Evolutionary conservation across 352 stramenopile species (phyloP), one percentile per base, ranked within the genome.

Genomic region (Phytopythium vexans): DNA sequence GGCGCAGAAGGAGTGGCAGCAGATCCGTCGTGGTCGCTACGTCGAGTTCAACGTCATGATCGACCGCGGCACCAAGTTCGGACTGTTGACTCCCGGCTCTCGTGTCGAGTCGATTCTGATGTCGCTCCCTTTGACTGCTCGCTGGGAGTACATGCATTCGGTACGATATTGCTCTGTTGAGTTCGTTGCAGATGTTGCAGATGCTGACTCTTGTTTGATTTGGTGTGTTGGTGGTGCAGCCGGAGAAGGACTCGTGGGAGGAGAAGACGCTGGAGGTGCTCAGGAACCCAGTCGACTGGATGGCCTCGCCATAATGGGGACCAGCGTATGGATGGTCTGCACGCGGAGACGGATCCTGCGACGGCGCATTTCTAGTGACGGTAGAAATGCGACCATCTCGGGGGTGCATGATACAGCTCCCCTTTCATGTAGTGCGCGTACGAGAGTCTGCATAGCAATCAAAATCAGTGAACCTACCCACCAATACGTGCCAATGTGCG

Each of bases 1-100:
- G 60, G 61, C 97, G 68, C 79, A 99, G 64, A 99, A 99, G 81
- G 72, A 98, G 49, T 99, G 97, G 96, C 96, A 99, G 80, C 92
- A 98, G 64, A 89, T 99, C 14, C 88, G 97, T 51, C 85, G 95
- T 21, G 96, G 96, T 42, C 87, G 94, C 59, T 99, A 99, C 77
- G 95, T 98, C 7, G 97, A 99, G 80, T 99, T 99, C 77, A 99
- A 99, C 81, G 85, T 99, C 56, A 98, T 99, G 62, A 99, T 99
- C 70, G 97, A 99, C 74, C 83, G 96, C 27, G 97, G 97, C 64
- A 99, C 97, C 35, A 96, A 99, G 47, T 99, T 99, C 64, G 97
- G 97, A 6, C 78, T 99, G 9, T 94, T 98, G 49, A 99, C 96
- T 8, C 87, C 87, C 0, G 95, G 94, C 27, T 97, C 94, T 16